These are phyloP conservation scores for Candida stauntonica DNA, from an alignment of 805 yeast species.

Conservation along the genomic window DNA sequence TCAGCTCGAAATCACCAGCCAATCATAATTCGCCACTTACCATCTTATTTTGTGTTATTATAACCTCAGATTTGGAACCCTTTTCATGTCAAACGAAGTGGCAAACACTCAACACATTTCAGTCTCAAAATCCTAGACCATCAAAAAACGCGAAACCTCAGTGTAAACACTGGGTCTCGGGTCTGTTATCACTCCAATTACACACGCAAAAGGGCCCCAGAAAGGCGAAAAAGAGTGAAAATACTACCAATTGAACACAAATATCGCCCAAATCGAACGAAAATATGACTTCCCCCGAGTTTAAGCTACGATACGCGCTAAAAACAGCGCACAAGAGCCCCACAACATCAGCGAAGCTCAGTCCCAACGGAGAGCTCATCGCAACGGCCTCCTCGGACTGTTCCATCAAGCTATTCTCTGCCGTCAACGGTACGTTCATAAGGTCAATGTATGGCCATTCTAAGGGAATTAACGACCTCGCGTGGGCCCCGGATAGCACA, in stretches of 20 bases:
- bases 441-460: slow-evolving; percentile 51
- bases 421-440: slow-evolving; percentile 32
- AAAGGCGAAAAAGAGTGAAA: neutral
- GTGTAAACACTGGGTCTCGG: no score
- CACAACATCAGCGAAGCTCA: slow-evolving; percentile 48
- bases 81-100: no score
- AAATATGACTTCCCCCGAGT: slow-evolving; percentile 3
- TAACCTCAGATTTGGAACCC: no score
- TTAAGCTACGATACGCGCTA: slow-evolving; percentile 6
- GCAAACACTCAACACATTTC: no score
- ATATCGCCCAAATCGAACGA: no score
- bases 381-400: slow-evolving; percentile 61
- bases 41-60: neutral
- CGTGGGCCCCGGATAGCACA: slow-evolving; percentile 71
- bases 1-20: neutral
- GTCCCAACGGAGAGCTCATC: slow-evolving; percentile 54
- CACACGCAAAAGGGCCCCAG: neutral
- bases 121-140: neutral
- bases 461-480: slow-evolving; percentile 67
- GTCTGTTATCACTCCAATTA: no score
- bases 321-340: slow-evolving; percentile 3
- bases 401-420: slow-evolving; percentile 54
- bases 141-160: no score
- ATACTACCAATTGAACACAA: no score
- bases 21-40: no score